phyloP scores from a whole-genome alignment of 352 stramenopile species.

The Aphanomyces stellatus region DNA sequence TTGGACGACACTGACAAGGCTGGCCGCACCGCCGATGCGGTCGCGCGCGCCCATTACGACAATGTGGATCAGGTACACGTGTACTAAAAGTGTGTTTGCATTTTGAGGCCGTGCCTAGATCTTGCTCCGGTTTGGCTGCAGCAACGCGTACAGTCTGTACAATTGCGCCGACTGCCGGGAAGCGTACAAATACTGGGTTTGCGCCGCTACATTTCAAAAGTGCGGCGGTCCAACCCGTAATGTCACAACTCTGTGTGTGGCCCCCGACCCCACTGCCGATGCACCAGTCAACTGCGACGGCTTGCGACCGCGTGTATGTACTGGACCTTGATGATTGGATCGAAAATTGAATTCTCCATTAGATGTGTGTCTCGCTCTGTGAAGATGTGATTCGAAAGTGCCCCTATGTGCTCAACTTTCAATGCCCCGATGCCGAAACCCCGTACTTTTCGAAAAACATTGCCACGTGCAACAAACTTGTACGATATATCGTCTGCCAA shows the following conservation, averaged over 20 bases:
- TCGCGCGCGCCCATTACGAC: constrained; percentile 65
- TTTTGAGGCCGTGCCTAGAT: background rate
- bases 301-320: background rate
- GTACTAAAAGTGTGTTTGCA: background rate
- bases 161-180: constrained; percentile 74
- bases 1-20: constrained; percentile 46
- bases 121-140: constrained; percentile 71
- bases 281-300: constrained; percentile 3
- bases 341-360: background rate
- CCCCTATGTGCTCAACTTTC: constrained; percentile 77
- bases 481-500: background rate
- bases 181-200: constrained; percentile 87
- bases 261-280: background rate
- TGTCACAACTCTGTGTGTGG: background rate
- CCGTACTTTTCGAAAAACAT: constrained; percentile 67
- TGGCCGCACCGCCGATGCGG: constrained; percentile 41
- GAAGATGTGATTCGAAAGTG: constrained; percentile 82
- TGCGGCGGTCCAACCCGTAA: constrained; percentile 27
- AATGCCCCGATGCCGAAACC: constrained; percentile 62
- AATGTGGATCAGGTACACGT: constrained; percentile 57
- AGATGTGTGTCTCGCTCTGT: constrained; percentile 74
- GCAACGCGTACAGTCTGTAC: constrained; percentile 73
- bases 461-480: constrained; percentile 60
- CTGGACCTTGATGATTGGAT: background rate
- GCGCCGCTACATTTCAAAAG: constrained; percentile 75